A percentile compares a stretch with the other conserved stretches of the same genome.
Evolutionary conservation across 768 basidiomycete species (phyloP).

Genomic region (Rubroboletus satanas): DNA sequence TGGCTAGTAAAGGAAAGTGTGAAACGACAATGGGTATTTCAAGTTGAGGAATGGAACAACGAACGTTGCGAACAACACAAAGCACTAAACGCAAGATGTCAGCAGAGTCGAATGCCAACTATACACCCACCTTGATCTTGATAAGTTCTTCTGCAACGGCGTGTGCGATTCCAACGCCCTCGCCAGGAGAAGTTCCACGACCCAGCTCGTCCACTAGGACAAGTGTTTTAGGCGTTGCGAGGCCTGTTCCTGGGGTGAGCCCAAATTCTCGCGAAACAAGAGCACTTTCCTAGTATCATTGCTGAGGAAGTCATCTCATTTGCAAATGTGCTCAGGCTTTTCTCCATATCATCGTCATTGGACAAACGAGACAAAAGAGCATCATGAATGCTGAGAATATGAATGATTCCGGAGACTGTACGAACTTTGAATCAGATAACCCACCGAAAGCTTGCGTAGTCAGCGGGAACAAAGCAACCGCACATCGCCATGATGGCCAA

Average conservation of each 20-base stretch:
- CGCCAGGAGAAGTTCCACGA: constrained; percentile 82
- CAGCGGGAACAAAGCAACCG: constrained; percentile 89
- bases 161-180: constrained; percentile 78
- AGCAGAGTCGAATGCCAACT: not conserved
- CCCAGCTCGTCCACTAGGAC: constrained; percentile 92
- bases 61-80: constrained; percentile 90
- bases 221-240: constrained; percentile 67
- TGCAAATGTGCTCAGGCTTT: constrained; percentile 89
- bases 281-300: constrained; percentile 73
- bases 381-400: constrained; percentile 62
- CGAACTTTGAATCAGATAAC: not conserved
- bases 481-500: constrained; percentile 84
- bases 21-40: not conserved
- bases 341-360: constrained; percentile 92
- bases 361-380: constrained; percentile 82
- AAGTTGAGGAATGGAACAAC: constrained; percentile 12
- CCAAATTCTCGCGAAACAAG: not conserved
- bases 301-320: constrained; percentile 91
- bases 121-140: constrained; percentile 53
- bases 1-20: constrained; percentile 43
- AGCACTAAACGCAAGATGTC: constrained; percentile 46
- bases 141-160: constrained; percentile 81
- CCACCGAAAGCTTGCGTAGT: constrained; percentile 86
- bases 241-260: constrained; percentile 39
- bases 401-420: not conserved